Percentiles rank a stretch among this genome's conserved stretches.
Evolutionary conservation across 78 protist genomes (phyloP).

Genomic region (Dictyostelium brefeldianum): DNA sequence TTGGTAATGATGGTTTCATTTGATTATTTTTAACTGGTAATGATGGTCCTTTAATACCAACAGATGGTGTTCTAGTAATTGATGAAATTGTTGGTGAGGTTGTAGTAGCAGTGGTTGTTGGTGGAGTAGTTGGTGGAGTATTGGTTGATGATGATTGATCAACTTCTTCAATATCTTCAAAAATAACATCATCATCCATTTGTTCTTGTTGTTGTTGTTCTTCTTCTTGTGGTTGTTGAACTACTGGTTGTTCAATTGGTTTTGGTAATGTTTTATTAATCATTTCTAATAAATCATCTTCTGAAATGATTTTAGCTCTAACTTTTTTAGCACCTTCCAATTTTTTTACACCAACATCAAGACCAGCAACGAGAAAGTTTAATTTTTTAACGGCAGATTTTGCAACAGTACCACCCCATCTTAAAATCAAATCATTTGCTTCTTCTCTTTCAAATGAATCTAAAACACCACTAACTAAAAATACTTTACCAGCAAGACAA

Average conservation of each 20-base stretch:
- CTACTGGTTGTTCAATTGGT: not conserved
- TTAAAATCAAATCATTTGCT: constrained; percentile 38
- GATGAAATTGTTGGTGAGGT: not conserved
- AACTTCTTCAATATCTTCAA: no score
- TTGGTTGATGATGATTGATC: not conserved
- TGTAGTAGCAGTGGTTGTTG: not conserved
- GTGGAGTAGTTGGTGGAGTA: not conserved
- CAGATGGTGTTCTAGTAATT: not conserved
- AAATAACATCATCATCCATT: not conserved
- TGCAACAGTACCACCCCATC: constrained; percentile 62
- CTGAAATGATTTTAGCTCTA: constrained; percentile 25
- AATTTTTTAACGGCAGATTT: constrained; percentile 41
- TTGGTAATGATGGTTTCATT: not conserved
- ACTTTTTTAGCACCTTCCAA: not conserved
- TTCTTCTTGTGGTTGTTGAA: not conserved
- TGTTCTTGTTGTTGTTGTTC: not conserved
- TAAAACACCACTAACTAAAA: constrained; percentile 70
- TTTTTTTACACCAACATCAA: constrained; percentile 52
- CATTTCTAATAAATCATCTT: constrained; percentile 72
- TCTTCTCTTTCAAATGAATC: constrained; percentile 83
- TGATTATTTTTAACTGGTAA: not conserved
- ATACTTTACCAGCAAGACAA: constrained; percentile 41
- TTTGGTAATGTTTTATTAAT: constrained; percentile 11
- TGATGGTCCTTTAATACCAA: not conserved
- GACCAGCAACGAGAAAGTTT: constrained; percentile 55